Conservation (phyloP, 2,329 filamentous ascomycete species). For the Colletotrichum tabaci region DNA sequence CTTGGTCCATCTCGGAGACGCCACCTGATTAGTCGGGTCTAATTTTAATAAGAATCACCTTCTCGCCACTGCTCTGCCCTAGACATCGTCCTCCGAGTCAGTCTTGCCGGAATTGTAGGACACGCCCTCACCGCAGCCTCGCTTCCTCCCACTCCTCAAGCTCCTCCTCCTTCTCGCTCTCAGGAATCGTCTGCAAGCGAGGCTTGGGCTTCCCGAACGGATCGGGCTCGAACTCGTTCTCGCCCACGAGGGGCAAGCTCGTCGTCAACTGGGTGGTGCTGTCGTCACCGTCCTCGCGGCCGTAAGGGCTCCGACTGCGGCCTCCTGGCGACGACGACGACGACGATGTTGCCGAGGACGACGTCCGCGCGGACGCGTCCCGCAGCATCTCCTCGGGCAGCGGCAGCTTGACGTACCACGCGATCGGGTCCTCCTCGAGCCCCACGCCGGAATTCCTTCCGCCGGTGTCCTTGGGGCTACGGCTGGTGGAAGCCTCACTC, state of each 20-base stretch:
- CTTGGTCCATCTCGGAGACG: no score
- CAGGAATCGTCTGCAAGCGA: background rate
- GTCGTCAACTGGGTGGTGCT: no score
- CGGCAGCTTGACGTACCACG: background rate
- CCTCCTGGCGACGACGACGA: background rate
- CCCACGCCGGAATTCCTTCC: fast-evolving
- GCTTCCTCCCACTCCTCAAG: background rate
- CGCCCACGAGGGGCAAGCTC: background rate
- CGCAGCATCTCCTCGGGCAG: background rate
- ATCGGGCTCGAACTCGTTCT: no score
- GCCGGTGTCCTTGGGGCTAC: background rate
- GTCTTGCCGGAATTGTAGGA: no score
- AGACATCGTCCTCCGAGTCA: no score
- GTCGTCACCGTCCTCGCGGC: background rate
- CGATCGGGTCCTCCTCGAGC: no score
- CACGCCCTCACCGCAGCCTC: background rate
- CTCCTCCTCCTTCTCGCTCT: background rate
- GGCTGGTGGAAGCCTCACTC: background rate
- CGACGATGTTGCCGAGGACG: background rate
- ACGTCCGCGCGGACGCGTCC: background rate
- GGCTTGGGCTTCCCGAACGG: background rate
- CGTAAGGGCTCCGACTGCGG: background rate
- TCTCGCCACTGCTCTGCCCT: no score
- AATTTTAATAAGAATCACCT: no score
- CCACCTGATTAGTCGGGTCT: no score